Percentiles rank a stretch among this genome's conserved stretches.
Conservation (phyloP, 495 filamentous ascomycete genomes). For the Penicillium nucicola region DNA sequence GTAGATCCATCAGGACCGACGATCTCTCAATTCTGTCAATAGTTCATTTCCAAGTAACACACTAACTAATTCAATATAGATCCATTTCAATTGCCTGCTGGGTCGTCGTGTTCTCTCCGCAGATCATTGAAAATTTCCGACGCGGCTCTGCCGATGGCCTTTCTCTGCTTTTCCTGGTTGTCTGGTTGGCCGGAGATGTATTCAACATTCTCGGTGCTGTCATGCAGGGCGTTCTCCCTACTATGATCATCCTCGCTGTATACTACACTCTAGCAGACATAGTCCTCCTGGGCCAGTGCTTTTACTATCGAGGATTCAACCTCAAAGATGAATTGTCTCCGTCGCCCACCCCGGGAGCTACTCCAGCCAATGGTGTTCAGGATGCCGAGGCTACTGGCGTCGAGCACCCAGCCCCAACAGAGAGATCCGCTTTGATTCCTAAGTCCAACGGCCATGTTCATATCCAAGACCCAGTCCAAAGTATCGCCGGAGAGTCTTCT, state of each 20-base stretch:
- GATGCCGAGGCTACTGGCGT: constrained; percentile 9
- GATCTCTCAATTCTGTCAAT: constrained; percentile 1
- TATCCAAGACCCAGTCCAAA: constrained; percentile 5
- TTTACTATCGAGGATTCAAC: constrained; percentile 88
- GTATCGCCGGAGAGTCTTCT: constrained; percentile 4
- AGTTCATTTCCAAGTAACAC: background rate
- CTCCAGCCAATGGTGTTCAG: constrained; percentile 4
- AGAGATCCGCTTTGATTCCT: constrained; percentile 31
- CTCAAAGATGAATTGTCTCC: constrained; percentile 51
- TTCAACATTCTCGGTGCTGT: constrained; percentile 95
- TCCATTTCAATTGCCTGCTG: constrained; percentile 96
- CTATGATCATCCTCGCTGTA: constrained; percentile 92
- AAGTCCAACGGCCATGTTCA: constrained; percentile 20
- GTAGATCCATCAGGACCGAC: background rate
- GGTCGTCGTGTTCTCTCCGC: constrained; percentile 96
- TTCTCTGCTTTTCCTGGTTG: constrained; percentile 81
- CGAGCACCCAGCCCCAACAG: constrained; percentile 24
- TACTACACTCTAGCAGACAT: constrained; percentile 96
- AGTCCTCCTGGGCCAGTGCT: constrained; percentile 81
- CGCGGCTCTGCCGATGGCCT: constrained; percentile 84
- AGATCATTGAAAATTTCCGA: constrained; percentile 93
- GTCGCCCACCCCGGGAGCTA: constrained; percentile 14
- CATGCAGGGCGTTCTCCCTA: constrained; percentile 90
- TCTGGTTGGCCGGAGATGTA: constrained; percentile 91
- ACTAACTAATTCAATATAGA: constrained; percentile 35